Base-by-base conservation (phyloP, 352 stramenopile genomes). In the Pythium chondricola region DNA sequence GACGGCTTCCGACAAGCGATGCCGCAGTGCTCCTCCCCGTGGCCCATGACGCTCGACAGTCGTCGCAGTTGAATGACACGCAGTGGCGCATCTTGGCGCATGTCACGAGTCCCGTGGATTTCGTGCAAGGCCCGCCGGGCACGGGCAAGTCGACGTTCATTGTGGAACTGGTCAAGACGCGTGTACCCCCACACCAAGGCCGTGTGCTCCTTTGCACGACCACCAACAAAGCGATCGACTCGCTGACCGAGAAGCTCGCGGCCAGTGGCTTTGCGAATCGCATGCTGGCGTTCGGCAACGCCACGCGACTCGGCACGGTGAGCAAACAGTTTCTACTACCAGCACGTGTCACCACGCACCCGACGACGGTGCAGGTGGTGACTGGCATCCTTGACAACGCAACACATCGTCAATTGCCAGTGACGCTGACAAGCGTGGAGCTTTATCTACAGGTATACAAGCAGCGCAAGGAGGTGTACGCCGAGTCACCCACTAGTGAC, bases 131-230 rank as follows among this genome's bases (percentile, higher is more conserved):
- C 14, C 39, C 39, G 0, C 39, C 39, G 20, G 39, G 39, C 39
- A 44, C 39, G 6, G 39, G 39, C 39, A 44, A 44, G 39, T 44
- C 39, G 21, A 44, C 39, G 10, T 44, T 44, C 14, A 44, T 44
- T 5, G 39, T 44, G 2, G 39, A 44, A 22, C 31, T 30, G 8
- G 39, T 44, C 2, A 44, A 44, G 39, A 44, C 39, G 1, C 18
- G 39, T 6, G 16, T 44, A 6, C 39, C 39, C 0, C 9, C 14
- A 14, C 3, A 6, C 5, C 4, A 32, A 7, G 22, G 22, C 20
- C 39, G 39, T 22, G 39, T 44, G 20, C 31, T 44, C 10, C 27
- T 44, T 22, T 44, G 39, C 22, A 44, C 39, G 22, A 44, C 39
- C 2, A 44, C 39, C 18, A 44, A 44, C 39, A 44, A 44, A 22